Conservation (phyloP, 106 monocot species). For the Dioscorea dumetorum region DNA sequence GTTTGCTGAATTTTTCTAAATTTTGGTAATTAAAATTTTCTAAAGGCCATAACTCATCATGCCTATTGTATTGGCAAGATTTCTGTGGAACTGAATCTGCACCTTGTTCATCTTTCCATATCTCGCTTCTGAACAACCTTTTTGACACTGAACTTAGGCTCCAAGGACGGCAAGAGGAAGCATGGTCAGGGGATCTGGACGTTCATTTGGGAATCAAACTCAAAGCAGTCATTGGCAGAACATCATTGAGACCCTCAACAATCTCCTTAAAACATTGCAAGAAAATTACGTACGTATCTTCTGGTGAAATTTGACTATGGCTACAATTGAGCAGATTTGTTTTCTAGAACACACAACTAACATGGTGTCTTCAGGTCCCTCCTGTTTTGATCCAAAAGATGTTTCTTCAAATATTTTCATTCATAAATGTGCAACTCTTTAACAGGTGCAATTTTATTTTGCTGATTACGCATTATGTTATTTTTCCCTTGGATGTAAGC, state of each 20-base stretch:
- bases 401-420: constrained; percentile 82
- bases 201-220: constrained; percentile 62
- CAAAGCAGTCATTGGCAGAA: constrained; percentile 69
- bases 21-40: too few species aligned
- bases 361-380: constrained; percentile 57
- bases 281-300: constrained; percentile 73
- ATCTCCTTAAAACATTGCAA: constrained; percentile 69
- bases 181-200: constrained; percentile 53
- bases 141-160: constrained; percentile 41
- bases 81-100: too few species aligned
- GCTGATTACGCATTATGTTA: background rate
- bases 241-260: constrained; percentile 64
- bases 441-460: constrained; percentile 50
- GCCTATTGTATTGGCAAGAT: too few species aligned
- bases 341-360: constrained; percentile 5
- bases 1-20: too few species aligned
- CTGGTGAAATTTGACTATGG: background rate
- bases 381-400: constrained; percentile 58
- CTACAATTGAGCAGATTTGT: background rate
- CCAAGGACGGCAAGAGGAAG: constrained; percentile 61
- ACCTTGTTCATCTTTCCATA: too few species aligned
- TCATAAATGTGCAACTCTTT: constrained; percentile 93
- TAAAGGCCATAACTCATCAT: too few species aligned
- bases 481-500: background rate
- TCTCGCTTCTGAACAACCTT: background rate